Evolutionary conservation across 2,329 filamentous ascomycete genomes (phyloP).

Genomic region (Microdochium trichocladiopsis): DNA sequence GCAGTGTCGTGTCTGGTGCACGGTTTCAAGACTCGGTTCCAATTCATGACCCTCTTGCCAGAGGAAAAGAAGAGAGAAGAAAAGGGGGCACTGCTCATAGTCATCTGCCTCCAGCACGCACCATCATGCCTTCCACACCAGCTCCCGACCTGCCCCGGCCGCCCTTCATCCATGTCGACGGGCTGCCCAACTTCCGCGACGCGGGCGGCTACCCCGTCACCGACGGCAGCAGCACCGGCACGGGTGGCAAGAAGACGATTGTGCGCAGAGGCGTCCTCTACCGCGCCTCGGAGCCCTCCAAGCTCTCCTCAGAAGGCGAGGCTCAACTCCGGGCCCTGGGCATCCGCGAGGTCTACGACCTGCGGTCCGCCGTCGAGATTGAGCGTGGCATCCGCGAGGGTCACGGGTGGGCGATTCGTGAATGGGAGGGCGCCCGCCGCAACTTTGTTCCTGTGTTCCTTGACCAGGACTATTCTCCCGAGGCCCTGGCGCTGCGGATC

Average conservation of each 20-base stretch:
- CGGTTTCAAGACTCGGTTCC: too few species aligned
- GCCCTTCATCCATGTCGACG: constrained; percentile 44
- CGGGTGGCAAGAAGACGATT: too few species aligned
- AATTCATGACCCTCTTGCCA: too few species aligned
- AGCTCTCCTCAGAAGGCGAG: constrained; percentile 47
- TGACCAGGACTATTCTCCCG: constrained; percentile 54
- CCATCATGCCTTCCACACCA: background rate
- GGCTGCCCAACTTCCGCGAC: constrained; percentile 63
- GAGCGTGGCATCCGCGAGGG: constrained; percentile 25
- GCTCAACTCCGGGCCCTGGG: constrained; percentile 31
- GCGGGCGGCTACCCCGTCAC: constrained; percentile 53
- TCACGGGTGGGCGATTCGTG: constrained; percentile 26
- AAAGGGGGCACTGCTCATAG: background rate
- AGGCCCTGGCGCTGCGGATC: constrained; percentile 54
- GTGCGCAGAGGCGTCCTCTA: constrained; percentile 51
- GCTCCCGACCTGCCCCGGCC: constrained; percentile 22
- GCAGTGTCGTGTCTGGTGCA: too few species aligned
- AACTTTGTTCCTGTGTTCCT: constrained; percentile 60
- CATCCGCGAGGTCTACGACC: constrained; percentile 15
- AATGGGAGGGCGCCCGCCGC: constrained; percentile 44
- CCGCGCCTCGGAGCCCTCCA: constrained; percentile 61
- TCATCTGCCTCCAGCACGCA: background rate
- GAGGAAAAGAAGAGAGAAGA: too few species aligned
- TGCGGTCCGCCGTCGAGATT: constrained; percentile 42
- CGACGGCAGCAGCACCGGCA: too few species aligned